Evolutionary conservation across 805 yeast genomes (phyloP).

Genomic region (Yamadazyma sp.): DNA sequence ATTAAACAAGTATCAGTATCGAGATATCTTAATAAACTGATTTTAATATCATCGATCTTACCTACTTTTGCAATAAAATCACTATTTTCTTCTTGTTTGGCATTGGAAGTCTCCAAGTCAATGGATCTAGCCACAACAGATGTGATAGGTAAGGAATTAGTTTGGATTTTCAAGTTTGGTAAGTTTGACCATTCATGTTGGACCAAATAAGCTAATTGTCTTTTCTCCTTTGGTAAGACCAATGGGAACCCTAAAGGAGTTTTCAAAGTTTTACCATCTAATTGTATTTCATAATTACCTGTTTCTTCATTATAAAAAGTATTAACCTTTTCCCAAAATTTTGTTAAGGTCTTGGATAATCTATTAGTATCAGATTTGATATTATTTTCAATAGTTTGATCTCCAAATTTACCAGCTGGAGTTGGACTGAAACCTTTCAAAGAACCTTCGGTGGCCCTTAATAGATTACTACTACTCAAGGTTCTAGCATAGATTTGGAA

Average conservation of each 20-base stretch:
- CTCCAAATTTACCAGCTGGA: conserved; percentile 18
- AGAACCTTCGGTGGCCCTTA: conserved; percentile 17
- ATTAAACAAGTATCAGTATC: conserved; percentile 94
- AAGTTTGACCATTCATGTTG: conserved; percentile 86
- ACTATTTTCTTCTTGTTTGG: conserved; percentile 28
- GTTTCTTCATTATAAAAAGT: conserved; percentile 28
- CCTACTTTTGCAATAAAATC: conserved; percentile 62
- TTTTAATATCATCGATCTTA: conserved; percentile 52
- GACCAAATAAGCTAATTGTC: conserved; percentile 66
- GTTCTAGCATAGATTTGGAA: neutral
- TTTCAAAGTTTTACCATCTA: conserved; percentile 73
- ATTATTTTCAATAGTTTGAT: conserved; percentile 49
- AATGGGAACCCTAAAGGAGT: conserved; percentile 81
- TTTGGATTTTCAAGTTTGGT: conserved; percentile 62
- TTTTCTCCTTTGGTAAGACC: conserved; percentile 56
- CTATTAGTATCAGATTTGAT: conserved; percentile 62
- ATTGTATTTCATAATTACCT: conserved; percentile 48
- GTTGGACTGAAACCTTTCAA: conserved; percentile 11
- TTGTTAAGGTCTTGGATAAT: conserved; percentile 61
- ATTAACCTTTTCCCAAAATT: conserved; percentile 79
- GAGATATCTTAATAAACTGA: conserved; percentile 69
- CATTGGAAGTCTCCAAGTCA: conserved; percentile 50
- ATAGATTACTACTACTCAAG: neutral
- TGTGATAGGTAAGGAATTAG: conserved; percentile 81
- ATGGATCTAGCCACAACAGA: conserved; percentile 84